Evolutionary conservation across 208 protist species (phyloP).

Genomic region (Trypanosoma boissoni): DNA sequence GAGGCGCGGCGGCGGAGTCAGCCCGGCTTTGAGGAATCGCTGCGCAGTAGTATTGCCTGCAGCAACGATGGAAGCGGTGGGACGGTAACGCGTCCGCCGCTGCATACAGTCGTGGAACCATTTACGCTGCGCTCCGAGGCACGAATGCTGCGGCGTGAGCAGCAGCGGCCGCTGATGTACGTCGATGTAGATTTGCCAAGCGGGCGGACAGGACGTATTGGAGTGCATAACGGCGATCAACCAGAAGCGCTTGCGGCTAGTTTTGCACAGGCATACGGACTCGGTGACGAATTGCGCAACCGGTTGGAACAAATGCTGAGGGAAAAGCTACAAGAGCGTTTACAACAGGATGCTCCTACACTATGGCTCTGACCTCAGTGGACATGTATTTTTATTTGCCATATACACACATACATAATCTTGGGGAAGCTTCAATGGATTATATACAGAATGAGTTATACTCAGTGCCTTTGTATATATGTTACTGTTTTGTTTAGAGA

Average conservation of each 20-base stretch:
- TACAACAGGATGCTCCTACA: conserved; percentile 5
- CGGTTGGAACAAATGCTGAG: conserved; percentile 22
- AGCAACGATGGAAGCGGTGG: neutral
- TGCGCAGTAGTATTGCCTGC: conserved; percentile 14
- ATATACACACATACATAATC: no score
- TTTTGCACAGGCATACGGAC: conserved; percentile 34
- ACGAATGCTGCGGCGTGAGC: conserved; percentile 11
- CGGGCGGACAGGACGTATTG: conserved; percentile 41
- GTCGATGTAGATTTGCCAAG: conserved; percentile 47
- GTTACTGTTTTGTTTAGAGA: no score
- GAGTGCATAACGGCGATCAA: conserved; percentile 37
- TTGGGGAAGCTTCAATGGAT: no score
- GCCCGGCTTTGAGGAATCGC: conserved; percentile 20
- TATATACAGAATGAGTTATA: no score
- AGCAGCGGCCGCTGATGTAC: conserved; percentile 34
- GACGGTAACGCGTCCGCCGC: no score
- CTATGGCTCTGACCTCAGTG: conserved; percentile 7
- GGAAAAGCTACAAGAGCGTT: conserved; percentile 14
- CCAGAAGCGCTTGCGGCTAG: conserved; percentile 27
- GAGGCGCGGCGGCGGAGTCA: conserved; percentile 21
- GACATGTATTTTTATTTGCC: no score
- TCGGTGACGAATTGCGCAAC: conserved; percentile 20
- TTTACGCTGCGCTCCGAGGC: conserved; percentile 23
- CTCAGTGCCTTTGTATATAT: no score
- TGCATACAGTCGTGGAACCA: conserved; percentile 23